Evolutionary conservation across 2,329 filamentous ascomycete genomes (phyloP).

Genomic region (Penicillium sp.): DNA sequence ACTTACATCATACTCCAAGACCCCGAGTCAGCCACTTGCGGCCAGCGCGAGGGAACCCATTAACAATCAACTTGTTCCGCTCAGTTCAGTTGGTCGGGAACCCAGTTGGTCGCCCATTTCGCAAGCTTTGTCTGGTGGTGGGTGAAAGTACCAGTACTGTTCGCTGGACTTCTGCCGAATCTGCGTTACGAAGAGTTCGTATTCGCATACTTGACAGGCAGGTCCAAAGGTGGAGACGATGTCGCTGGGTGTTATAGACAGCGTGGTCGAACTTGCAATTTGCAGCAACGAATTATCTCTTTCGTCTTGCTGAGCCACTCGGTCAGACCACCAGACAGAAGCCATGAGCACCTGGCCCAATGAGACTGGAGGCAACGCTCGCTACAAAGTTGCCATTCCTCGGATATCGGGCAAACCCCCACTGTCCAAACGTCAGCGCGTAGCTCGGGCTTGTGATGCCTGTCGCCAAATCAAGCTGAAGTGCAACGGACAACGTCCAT

Average conservation of each 20-base stretch:
- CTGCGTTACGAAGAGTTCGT: background rate
- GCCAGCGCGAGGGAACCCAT: background rate
- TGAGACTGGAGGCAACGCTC: slow-evolving; percentile 5
- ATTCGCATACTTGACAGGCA: background rate
- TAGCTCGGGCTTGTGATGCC: slow-evolving; percentile 7
- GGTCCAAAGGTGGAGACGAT: background rate
- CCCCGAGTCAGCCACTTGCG: background rate
- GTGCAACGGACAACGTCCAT: slow-evolving; percentile 8
- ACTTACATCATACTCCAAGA: background rate
- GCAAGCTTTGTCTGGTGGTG: background rate
- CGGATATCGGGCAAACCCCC: background rate
- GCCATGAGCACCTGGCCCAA: slow-evolving; percentile 6
- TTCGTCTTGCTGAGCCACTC: background rate
- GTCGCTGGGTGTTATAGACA: background rate
- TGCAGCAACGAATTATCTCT: background rate
- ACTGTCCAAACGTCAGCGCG: background rate
- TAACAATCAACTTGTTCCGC: background rate
- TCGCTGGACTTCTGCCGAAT: background rate
- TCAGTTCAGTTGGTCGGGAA: too few relatives aligned
- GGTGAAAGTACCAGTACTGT: too few relatives aligned
- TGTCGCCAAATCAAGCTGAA: slow-evolving; percentile 6
- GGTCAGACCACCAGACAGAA: background rate
- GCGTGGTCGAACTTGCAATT: background rate
- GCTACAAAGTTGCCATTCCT: slow-evolving; percentile 12
- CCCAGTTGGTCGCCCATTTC: background rate